phyloP scores from a whole-genome alignment of 306 rosid species.

The Ceratonia siliqua region DNA sequence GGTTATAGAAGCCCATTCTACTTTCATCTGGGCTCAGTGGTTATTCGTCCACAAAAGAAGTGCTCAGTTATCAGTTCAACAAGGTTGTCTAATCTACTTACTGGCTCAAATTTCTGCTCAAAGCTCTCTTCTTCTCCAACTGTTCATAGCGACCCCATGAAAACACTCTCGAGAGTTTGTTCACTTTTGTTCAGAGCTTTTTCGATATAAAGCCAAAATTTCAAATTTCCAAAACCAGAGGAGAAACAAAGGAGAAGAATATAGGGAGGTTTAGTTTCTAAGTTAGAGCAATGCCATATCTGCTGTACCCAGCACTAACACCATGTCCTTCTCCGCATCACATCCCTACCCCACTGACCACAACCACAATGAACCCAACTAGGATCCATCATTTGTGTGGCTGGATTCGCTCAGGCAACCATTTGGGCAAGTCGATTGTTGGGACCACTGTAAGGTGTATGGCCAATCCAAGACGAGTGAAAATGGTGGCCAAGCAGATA shows the following conservation, averaged over 20 bases:
- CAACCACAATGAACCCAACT: background rate
- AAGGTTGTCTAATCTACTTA: too few relatives aligned
- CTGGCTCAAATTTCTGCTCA: too few relatives aligned
- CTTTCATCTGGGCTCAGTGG: too few relatives aligned
- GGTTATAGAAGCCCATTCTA: too few relatives aligned
- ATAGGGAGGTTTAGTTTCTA: background rate
- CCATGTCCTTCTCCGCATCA: conserved; percentile 32
- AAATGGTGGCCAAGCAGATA: conserved; percentile 96
- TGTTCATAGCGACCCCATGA: too few relatives aligned
- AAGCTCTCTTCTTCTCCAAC: too few relatives aligned
- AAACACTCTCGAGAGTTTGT: too few relatives aligned
- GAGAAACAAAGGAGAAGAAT: conserved; percentile 14
- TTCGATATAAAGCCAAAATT: too few relatives aligned
- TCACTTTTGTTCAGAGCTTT: background rate
- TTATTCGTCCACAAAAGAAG: too few relatives aligned
- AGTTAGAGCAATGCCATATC: conserved; percentile 36
- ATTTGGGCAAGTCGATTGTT: background rate
- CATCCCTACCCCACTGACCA: background rate
- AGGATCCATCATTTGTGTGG: conserved; percentile 33
- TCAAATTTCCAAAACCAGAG: too few relatives aligned
- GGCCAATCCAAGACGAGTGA: conserved; percentile 87
- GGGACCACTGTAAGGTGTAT: conserved; percentile 58
- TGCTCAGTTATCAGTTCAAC: too few relatives aligned
- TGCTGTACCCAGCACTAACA: conserved; percentile 38
- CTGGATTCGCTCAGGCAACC: conserved; percentile 32